Base-by-base conservation (phyloP, 306 rosid species). In the Clitoria ternatea region DNA sequence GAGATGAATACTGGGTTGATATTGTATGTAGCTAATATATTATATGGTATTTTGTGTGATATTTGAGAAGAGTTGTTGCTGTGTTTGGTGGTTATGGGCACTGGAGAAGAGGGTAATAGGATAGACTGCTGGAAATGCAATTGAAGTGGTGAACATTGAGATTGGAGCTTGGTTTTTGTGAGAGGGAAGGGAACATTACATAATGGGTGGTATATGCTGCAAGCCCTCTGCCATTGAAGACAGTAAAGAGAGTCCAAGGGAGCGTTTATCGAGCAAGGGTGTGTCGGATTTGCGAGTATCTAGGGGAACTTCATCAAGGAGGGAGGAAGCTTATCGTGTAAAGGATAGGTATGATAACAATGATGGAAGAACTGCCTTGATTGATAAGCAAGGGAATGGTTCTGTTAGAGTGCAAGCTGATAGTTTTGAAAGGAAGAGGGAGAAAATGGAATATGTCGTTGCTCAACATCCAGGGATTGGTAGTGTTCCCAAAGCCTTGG, bases 161-260 rank as follows among this genome's bases (percentile, higher is more conserved):
- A 84, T 68, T 60, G 52, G 69, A 65, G 73, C 36, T 74, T 81
- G 82, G 77, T 69, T 44, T 44, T 80, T 84, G 76, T 52, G 80
- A 84, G 83, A 43, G 84, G 82, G 66, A 18, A 11, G 7, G 50
- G 79, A 70, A 73, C 76, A 81, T 73, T 73, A 73, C 76, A 81
- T 73, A 70, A 94, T 94, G 98, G 98, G 98, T 83, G 68, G 97
- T 80, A 33, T 80, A 68, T 89, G 84, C 66, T 85, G 97, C 89
- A 94, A 89, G 86, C 95, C 98, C 78, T 94, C 89, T 78, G 96
- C 97, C 61, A 90, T 94, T 72, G 98, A 94, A 80, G 98, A 94
- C 62, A 87, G 96, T 80, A 90, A 85, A 80, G 98, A 94, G 75
- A 91, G 96, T 77, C 98, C 98, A 9, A 82, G 95, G 72, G 97